These are phyloP conservation scores for Catunica adiposa DNA, from an alignment of 2,329 filamentous ascomycete species.

Conservation along the genomic window DNA sequence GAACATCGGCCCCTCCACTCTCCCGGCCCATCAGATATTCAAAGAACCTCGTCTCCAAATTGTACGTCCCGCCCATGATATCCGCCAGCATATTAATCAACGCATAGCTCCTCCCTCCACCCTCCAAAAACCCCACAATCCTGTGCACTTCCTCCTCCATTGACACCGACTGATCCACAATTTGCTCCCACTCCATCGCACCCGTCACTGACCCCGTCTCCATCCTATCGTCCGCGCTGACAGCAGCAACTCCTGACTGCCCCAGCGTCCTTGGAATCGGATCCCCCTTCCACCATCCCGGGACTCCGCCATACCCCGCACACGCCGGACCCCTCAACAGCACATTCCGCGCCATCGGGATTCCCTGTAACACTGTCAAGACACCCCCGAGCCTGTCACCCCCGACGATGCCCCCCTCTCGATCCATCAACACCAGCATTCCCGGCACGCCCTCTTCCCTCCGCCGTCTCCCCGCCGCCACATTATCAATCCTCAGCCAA, in stretches of 20 bases:
- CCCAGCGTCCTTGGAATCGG: slow-evolving; percentile 2
- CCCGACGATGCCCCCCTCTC: slow-evolving; percentile 17
- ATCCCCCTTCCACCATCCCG: slow-evolving; percentile 44
- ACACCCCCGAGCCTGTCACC: slow-evolving; percentile 34
- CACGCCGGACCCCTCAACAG: slow-evolving; percentile 29
- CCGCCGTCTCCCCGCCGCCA: slow-evolving; percentile 8
- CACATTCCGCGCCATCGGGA: slow-evolving; percentile 40
- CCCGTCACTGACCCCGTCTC: background rate
- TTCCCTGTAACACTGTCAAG: slow-evolving; percentile 42
- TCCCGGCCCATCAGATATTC: slow-evolving; percentile 24
- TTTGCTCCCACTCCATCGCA: background rate
- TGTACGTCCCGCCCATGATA: slow-evolving; percentile 18
- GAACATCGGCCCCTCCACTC: slow-evolving; percentile 18
- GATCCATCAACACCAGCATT: slow-evolving; percentile 27
- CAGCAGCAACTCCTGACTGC: background rate
- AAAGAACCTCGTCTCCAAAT: slow-evolving; percentile 24
- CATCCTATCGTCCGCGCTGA: background rate
- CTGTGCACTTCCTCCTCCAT: slow-evolving; percentile 42
- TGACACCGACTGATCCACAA: slow-evolving; percentile 15
- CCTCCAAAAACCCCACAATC: slow-evolving; percentile 46
- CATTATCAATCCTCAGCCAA: slow-evolving; percentile 14
- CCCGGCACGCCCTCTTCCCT: slow-evolving; percentile 28
- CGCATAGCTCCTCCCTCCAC: slow-evolving; percentile 42
- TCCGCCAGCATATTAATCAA: slow-evolving; percentile 31
- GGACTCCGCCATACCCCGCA: slow-evolving; percentile 36